A percentile compares a stretch with the other conserved stretches of the same genome.
These are phyloP conservation scores for Coemansia sp. DNA, from an alignment of 192 early-diverging fungal species.

Conservation along the genomic window DNA sequence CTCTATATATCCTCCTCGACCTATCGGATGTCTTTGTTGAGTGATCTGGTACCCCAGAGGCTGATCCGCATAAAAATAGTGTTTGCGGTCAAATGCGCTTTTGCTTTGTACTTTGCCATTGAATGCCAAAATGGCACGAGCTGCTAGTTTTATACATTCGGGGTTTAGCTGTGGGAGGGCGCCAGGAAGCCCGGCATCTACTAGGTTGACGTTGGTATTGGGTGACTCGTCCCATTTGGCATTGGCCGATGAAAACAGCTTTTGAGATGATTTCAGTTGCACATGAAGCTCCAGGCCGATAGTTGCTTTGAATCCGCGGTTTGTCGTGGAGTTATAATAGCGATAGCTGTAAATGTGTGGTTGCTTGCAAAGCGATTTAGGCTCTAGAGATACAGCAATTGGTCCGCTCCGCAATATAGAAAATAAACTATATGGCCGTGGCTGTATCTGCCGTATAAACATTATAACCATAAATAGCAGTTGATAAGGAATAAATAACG, in stretches of 20 bases:
- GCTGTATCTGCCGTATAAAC: too few relatives aligned
- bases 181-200: conserved; percentile 88
- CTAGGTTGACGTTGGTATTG: conserved; percentile 69
- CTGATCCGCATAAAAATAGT: conserved; percentile 94
- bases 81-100: conserved; percentile 89
- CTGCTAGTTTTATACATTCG: conserved; percentile 69
- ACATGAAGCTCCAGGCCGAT: conserved; percentile 92
- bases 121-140: conserved; percentile 71
- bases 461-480: too few relatives aligned
- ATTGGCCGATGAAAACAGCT: conserved; percentile 77
- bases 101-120: conserved; percentile 59
- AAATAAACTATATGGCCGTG: too few relatives aligned
- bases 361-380: too few relatives aligned
- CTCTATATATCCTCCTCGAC: conserved; percentile 64
- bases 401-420: too few relatives aligned
- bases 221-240: conserved; percentile 53
- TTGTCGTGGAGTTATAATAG: not conserved
- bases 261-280: conserved; percentile 69
- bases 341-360: too few relatives aligned
- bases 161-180: conserved; percentile 74
- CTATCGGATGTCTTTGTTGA: conserved; percentile 79
- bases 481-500: too few relatives aligned
- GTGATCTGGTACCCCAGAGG: conserved; percentile 96
- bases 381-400: too few relatives aligned
- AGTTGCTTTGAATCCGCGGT: conserved; percentile 58